Base-by-base conservation (phyloP, 345 rosid species). In the Rubroshorea leprosula region DNA sequence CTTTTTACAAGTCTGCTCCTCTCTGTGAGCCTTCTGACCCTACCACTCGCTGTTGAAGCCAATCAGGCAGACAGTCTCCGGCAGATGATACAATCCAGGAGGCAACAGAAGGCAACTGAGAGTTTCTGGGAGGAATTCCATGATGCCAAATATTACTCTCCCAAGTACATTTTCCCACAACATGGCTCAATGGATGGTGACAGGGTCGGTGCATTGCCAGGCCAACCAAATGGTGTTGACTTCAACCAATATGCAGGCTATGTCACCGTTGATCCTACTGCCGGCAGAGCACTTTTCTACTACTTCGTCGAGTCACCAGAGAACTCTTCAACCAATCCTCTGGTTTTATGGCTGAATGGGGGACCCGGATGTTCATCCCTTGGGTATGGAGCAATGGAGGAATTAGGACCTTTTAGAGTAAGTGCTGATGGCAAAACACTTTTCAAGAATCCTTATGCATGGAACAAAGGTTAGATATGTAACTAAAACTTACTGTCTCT, bases 361-460 rank as follows among this genome's bases (percentile, higher is more conserved):
- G 50, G 81, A 3, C 78, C 81, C 23, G 76, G 81, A 2, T 77
- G 81, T 51, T 77, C 81, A 23, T 77, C 78, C 0, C 31, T 77
- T 54, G 74, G 64, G 4, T 29, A 41, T 44, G 66, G 66, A 18
- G 66, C 58, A 16, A 43, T 62, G 51, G 25, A 5, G 21, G 66
- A 62, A 53, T 52, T 62, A 43, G 66, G 66, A 20, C 66, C 66
- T 23, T 62, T 62, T 41, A 52, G 58, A 52, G 50, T 62, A 18
- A 43, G 19, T 0, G 24, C 23, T 0, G 58, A 62, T 16, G 51
- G 66, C 10, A 9, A 53, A 21, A 62, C 66, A 23, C 66, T 62
- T 43, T 52, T 2, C 46, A 13, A 3, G 1, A 56, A 48, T 44
- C 19, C 23, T 2, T 57, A 55, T 48, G 68, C 50, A 0, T 62